Percentiles rank a stretch among this genome's conserved stretches.
phyloP scores from a whole-genome alignment of 75 land plant species.

The Selaginella tamariscina region DNA sequence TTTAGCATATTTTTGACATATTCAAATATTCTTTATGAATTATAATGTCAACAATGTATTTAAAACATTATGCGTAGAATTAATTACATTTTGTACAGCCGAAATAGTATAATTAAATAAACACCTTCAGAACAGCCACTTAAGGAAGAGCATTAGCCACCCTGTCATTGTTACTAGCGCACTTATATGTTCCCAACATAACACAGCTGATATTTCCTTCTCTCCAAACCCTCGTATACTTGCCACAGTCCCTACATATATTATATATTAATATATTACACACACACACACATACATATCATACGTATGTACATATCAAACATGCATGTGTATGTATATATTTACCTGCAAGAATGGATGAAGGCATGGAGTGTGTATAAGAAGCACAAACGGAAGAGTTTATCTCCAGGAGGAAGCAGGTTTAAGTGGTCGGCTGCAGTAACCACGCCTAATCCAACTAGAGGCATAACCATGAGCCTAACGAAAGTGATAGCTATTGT shows the following conservation, averaged over 20 bases:
- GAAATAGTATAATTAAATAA: no score
- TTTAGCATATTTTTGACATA: no score
- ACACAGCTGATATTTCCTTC: slow-evolving; percentile 71
- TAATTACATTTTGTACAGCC: no score
- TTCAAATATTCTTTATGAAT: no score
- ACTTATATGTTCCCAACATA: slow-evolving; percentile 87
- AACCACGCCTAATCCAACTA: not conserved
- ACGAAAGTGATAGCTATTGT: not conserved
- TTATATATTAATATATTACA: no score
- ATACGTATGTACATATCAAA: no score
- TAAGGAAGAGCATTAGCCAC: slow-evolving; percentile 66
- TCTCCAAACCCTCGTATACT: slow-evolving; percentile 66
- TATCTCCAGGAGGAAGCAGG: not conserved
- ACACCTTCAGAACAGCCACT: slow-evolving; percentile 45
- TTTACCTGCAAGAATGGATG: slow-evolving; percentile 7
- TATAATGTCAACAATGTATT: no score
- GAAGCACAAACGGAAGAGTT: slow-evolving; percentile 8
- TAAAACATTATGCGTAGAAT: no score
- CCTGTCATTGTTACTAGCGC: slow-evolving; percentile 77
- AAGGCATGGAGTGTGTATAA: slow-evolving; percentile 8
- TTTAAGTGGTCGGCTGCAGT: not conserved
- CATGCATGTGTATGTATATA: not conserved
- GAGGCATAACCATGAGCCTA: not conserved
- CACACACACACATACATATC: no score
- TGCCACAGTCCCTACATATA: slow-evolving; percentile 85